Base-by-base conservation (phyloP, 345 rosid species). In the Gossypium anomalum region DNA sequence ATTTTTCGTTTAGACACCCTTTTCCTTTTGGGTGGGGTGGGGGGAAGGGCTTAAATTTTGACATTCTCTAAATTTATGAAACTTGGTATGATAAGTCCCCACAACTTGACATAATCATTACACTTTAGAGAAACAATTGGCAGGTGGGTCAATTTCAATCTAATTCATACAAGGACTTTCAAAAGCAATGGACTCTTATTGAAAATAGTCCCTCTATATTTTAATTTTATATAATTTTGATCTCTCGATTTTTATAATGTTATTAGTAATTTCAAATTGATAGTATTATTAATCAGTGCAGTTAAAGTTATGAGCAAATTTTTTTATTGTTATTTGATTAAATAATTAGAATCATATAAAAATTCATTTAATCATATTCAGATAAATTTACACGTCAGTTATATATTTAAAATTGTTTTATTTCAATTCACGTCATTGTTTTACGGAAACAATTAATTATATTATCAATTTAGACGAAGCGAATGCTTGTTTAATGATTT, bases 141-240 rank as follows among this genome's bases (percentile, higher is more conserved):
- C 9, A 16, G 25, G 70, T 64, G 76, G 64, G 80, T 74, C 85
- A 70, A 79, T 15, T 74, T 19, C 49, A 70, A 43, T 70, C 23
- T 65, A 64, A 79, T 74, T 76, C 67, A 79, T 79, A 27, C 2
- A 65, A 58, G 71, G 78, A 82, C 67, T 64, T 43, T 66, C 4
- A 76, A 56, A 70, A 19, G 43, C 20, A 9, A 60, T 57, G 66
- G 69, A 58, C 66, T 27, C 57, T n/a, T n/a, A 15, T 51, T 15
- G n/a, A 15, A 11, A 11, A 2, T 48, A 48, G 2, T 48, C 52
- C 52, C 52, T 48, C 10, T 3, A 48, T 15, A 48, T 15, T 13
- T 48, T 10, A 48, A 12, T 10, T 48, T 13, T 48, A 48, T 16
- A 48, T 13, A 0, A 48, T 13, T 34, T 27, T 10, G 0, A 48